Base-by-base conservation (phyloP, 208 protist species). In the Strigomonas culicis region DNA sequence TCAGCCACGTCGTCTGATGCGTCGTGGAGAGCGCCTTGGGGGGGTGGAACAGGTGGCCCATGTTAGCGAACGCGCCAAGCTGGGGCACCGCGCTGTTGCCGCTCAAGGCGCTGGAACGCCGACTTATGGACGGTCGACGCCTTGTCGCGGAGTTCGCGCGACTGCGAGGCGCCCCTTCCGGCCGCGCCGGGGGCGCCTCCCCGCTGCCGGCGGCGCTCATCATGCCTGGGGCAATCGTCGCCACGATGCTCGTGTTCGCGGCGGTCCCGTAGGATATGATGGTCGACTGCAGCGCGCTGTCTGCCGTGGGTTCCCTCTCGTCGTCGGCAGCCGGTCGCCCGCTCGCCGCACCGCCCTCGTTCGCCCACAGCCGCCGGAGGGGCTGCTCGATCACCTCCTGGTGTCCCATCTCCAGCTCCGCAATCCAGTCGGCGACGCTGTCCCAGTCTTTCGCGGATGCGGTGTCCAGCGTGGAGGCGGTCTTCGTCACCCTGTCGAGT, bases 1-100 rank as follows among this genome's bases (percentile, higher is more conserved):
- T 76, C 31, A 90, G 72, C 83, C 83, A 90, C 27, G 72, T 78
- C 17, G 80, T 90, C 60, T 77, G 77, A 21, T 82, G 78, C 0
- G 79, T 89, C 13, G 57, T 57, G 1, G 72, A 79, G n/a, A 60
- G 43, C 50, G 36, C 65, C 39, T 63, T 30, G 24, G 64, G 50
- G 19, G 59, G 24, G 28, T 52, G 39, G 34, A 44, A 44, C 39
- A 28, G 28, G 56, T 4, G 39, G 56, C 22, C 3, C 19, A 44
- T 60, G 27, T 2, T 17, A 21, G 44, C 6, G 56, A 46, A 22
- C 10, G 24, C 39, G 22, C 44, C 44, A 19, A 31, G 25, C 10
- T 31, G 56, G 19, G 56, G 25, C 13, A 49, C 31, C 15, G 19
- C 44, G 44, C 32, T 46, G 32, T 46, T 49, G 32, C 31, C 13